These are phyloP conservation scores for Aurantiochytrium sp. DNA, from an alignment of 108 stramenopile genomes.

Conservation along the genomic window DNA sequence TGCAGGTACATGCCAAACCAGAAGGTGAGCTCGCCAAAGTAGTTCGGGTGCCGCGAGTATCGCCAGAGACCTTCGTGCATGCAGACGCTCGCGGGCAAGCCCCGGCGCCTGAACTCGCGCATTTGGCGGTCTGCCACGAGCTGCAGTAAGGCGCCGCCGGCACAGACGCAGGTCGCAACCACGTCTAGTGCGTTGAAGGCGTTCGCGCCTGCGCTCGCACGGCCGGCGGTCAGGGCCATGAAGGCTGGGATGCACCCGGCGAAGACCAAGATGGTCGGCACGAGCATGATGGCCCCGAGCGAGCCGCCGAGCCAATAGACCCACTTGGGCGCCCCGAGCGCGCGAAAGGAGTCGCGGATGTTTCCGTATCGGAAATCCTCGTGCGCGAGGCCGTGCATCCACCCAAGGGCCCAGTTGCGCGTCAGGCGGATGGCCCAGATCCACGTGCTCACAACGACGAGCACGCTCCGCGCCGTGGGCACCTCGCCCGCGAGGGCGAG, in stretches of 20 bases:
- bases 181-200: background rate
- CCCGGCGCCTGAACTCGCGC: background rate
- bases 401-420: background rate
- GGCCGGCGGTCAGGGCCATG: background rate
- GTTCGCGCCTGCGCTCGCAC: background rate
- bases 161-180: background rate
- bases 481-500: background rate
- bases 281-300: background rate
- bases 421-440: background rate
- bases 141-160: background rate
- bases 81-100: background rate
- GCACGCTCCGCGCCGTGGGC: background rate
- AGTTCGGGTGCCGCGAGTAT: conserved; percentile 22
- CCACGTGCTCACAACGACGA: background rate
- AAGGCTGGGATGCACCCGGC: background rate
- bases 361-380: conserved; percentile 15
- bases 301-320: background rate
- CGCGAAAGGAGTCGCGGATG: background rate
- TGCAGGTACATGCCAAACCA: background rate
- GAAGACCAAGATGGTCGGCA: conserved; percentile 5
- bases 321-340: background rate
- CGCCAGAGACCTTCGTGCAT: background rate
- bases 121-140: background rate
- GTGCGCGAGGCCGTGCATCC: background rate
- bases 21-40: conserved; percentile 5